These are phyloP conservation scores for Taphrina pruni DNA, from an alignment of 1,139 yeast species.

Conservation along the genomic window DNA sequence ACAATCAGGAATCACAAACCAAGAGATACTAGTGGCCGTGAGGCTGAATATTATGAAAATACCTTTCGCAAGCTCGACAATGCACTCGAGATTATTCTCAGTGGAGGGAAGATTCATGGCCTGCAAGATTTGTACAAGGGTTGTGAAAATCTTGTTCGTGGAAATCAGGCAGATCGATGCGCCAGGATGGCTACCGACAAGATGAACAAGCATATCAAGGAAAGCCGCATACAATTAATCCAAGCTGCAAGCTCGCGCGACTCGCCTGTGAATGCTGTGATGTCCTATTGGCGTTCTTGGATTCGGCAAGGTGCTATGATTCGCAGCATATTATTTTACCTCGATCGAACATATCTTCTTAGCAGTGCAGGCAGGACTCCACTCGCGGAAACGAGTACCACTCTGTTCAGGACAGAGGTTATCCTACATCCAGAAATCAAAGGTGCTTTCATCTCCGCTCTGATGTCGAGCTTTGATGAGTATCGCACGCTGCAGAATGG, in stretches of 20 bases:
- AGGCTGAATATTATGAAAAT: conserved; percentile 46
- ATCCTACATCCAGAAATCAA: conserved; percentile 7
- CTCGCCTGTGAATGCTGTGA: conserved; percentile 43
- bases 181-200: conserved; percentile 41
- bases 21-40: conserved; percentile 12
- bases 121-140: conserved; percentile 52
- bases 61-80: conserved; percentile 45
- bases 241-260: conserved; percentile 31
- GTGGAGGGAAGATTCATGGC: conserved; percentile 44
- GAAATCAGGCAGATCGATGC: conserved; percentile 47
- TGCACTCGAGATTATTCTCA: conserved; percentile 48
- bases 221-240: conserved; percentile 7
- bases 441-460: background rate
- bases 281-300: conserved; percentile 49
- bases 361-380: conserved; percentile 49
- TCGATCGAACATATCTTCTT: conserved; percentile 53
- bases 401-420: conserved; percentile 44
- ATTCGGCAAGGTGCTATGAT: conserved; percentile 47
- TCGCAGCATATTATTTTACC: conserved; percentile 51
- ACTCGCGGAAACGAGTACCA: conserved; percentile 48
- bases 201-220: conserved; percentile 42
- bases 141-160: conserved; percentile 54
- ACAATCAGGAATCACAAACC: conserved; percentile 37
- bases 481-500: background rate
- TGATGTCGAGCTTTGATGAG: conserved; percentile 15